These are phyloP conservation scores for Pleurostoma richardsiae DNA, from an alignment of 2,329 filamentous ascomycete genomes.

Conservation along the genomic window DNA sequence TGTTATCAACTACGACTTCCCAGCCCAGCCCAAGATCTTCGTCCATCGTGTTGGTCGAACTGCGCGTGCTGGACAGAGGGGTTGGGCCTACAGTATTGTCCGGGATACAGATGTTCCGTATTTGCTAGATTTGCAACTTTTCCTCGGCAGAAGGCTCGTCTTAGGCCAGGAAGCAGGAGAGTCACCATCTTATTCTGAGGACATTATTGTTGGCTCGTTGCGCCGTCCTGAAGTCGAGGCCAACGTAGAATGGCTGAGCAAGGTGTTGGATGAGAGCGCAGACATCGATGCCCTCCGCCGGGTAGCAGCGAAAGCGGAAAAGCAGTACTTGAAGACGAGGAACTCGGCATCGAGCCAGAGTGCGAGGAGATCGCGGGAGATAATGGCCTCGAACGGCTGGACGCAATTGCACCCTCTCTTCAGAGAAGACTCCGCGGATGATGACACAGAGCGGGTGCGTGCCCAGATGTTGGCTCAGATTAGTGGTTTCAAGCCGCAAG, in stretches of 20 bases:
- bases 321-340: conserved; percentile 83
- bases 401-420: conserved; percentile 77
- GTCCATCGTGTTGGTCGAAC: conserved; percentile 95
- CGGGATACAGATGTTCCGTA: conserved; percentile 87
- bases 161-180: conserved; percentile 60
- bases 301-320: conserved; percentile 85
- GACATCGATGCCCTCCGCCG: conserved; percentile 67
- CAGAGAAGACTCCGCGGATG: conserved; percentile 51
- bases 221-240: conserved; percentile 68
- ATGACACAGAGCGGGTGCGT: conserved; percentile 63
- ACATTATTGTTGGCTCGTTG: conserved; percentile 77
- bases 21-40: conserved; percentile 93
- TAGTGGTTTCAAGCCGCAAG: conserved; percentile 80
- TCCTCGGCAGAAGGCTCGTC: conserved; percentile 79
- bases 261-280: conserved; percentile 66
- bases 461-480: conserved; percentile 85
- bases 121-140: conserved; percentile 87
- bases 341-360: conserved; percentile 88
- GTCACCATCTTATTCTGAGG: conserved; percentile 67
- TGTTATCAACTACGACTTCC: conserved; percentile 98
- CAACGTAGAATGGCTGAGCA: conserved; percentile 78
- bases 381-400: conserved; percentile 67
- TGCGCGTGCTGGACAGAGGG: conserved; percentile 83
- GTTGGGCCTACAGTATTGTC: conserved; percentile 93
- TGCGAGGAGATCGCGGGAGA: conserved; percentile 77